Evolutionary conservation across 2,329 filamentous ascomycete species (phyloP).

Genomic region (Colletotrichum sp.): DNA sequence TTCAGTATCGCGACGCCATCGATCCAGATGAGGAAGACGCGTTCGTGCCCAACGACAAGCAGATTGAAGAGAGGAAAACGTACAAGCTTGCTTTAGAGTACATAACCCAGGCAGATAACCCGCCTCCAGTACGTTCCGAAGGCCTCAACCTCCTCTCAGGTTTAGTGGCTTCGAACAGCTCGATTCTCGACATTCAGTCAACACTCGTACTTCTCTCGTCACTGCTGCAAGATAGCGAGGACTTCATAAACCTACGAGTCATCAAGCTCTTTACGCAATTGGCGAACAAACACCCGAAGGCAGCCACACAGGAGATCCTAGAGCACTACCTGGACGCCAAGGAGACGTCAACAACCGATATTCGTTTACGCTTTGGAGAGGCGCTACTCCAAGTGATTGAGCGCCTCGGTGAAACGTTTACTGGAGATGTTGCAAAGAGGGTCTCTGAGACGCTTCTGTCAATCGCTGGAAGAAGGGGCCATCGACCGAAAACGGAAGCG

Average conservation of each 20-base stretch:
- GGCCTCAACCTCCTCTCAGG: conserved; percentile 65
- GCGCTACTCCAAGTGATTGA: conserved; percentile 70
- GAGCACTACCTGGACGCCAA: conserved; percentile 71
- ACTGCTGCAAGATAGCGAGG: conserved; percentile 69
- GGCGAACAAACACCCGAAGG: conserved; percentile 64
- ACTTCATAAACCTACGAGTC: conserved; percentile 74
- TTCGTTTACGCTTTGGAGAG: conserved; percentile 72
- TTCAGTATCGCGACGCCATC: conserved; percentile 61
- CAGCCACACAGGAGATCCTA: conserved; percentile 66
- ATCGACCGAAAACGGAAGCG: conserved; percentile 63
- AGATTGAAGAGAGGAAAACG: conserved; percentile 65
- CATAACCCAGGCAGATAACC: conserved; percentile 65
- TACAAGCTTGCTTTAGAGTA: conserved; percentile 70
- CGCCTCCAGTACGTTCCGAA: conserved; percentile 70
- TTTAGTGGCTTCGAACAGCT: conserved; percentile 59
- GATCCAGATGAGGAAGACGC: conserved; percentile 46
- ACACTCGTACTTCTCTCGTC: conserved; percentile 68
- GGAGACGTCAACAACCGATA: conserved; percentile 65
- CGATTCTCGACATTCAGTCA: conserved; percentile 70
- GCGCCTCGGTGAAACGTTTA: conserved; percentile 60
- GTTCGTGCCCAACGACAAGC: conserved; percentile 47
- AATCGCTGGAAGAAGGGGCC: conserved; percentile 67
- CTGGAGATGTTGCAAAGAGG: conserved; percentile 55
- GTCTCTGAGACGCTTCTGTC: conserved; percentile 66
- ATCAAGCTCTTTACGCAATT: conserved; percentile 70